Base-by-base conservation (phyloP, 1,284 basidiomycete genomes). In the Athelia sp. region DNA sequence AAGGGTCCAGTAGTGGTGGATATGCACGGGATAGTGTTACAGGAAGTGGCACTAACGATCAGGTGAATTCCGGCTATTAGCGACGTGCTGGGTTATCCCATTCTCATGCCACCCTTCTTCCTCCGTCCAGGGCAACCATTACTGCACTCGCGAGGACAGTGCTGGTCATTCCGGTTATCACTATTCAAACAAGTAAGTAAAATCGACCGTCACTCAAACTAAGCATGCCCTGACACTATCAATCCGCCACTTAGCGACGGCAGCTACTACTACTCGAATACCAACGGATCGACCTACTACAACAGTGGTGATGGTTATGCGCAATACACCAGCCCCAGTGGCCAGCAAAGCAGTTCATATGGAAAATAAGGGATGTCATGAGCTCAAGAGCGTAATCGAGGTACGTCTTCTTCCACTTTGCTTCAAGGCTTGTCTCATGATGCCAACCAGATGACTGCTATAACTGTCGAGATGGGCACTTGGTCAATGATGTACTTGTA, bases 191-290 rank as follows among this genome's bases (percentile, higher is more conserved):
- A 55, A 26, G 76, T 76, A 53, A 3, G 67, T 64, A 22, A 11
- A 23, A 4, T 23, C 49, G 4, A 22, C 6, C 43, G 10, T 26
- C 22, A 18, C 19, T 10, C 18, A 21, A 4, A 44, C 43, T n/a
- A 40, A 8, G 15, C 29, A 21, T 40, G 15, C 17, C 36, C 38
- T 19, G 2, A 11, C 32, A n/a, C 11, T 38, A 26, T 34, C 36
- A 13, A 15, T 15, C 17, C 46, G 15, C 32, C 14, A 21, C 2
- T 3, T 52, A 81, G 78, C 22, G 54, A 83, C 50, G 78, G 76
- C 2, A 75, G 74, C 51, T 84, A 82, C 65, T 82, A 82, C 55
- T 83, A 83, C 63, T 57, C 54, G 50, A 84, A 84, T 67, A 69
- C 79, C 31, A 69, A 84, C 49, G 78, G 78, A 0, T 82, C 79